Base-by-base conservation (phyloP, 2,329 filamentous ascomycete species). In the Aspergillus fischeri region DNA sequence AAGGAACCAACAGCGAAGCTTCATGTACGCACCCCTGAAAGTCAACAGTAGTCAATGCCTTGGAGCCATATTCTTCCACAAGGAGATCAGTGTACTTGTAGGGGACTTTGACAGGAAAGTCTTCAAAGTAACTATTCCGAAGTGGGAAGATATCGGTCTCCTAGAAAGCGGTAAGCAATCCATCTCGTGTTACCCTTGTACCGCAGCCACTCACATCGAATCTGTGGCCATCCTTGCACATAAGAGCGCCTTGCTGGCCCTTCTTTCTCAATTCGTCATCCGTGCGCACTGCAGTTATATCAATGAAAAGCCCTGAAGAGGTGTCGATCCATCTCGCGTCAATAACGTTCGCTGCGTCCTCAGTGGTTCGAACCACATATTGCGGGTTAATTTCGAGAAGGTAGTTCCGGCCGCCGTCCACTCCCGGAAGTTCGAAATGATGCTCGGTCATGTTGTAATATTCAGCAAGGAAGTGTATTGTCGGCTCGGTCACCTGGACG, bases 401-500 rank as follows among this genome's bases (percentile, higher is more conserved):
- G 63, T 84, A 86, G 20, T 77, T 74, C 14, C 75, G 67, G 21
- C 70, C 67, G 21, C 65, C 66, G 10, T 72, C 38, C 55, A 72
- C 61, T 51, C 69, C 67, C 14, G 75, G 71, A 11, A 79, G 64
- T 1, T 73, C 67, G 63, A 77, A 80, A 54, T 76, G 74, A 62
- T 85, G 81, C 24, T 85, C 77, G 0, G 81, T 85, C 82, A 86
- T 85, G 65, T 86, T 86, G 73, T 85, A 84, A 70, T 83, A 84
- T 25, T 73, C 70, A 9, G 81, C 83, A 5, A 86, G 73, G 67
- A 82, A 82, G n/a, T 76, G 68, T 53, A 86, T 82, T 0, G 80
- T 80, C 11, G 70, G 65, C 65, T 84, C 81, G 5, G 81, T 80
- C 17, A 86, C 77, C 67, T 85, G 81, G 11, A 86, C 81, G 61